These are phyloP conservation scores for Fonsecaea multimorphosa DNA, from an alignment of 2,329 filamentous ascomycete genomes.

Conservation along the genomic window DNA sequence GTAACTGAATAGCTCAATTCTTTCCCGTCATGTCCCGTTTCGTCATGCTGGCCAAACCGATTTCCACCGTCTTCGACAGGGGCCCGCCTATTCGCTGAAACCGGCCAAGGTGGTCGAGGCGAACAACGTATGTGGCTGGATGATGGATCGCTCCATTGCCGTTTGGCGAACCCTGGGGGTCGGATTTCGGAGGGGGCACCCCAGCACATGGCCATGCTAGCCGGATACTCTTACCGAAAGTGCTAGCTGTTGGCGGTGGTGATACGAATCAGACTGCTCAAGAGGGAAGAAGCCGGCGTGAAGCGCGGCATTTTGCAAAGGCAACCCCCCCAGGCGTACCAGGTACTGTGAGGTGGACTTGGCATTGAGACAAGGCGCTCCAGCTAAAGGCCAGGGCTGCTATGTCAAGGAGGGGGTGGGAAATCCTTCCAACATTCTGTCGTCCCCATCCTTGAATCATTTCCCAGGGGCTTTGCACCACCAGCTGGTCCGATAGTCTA, in stretches of 20 bases:
- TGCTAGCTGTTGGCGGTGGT: slow-evolving; percentile 21
- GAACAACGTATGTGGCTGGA: slow-evolving; percentile 16
- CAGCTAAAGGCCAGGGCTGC: slow-evolving; percentile 9
- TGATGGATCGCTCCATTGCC: slow-evolving; percentile 12
- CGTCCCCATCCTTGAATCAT: not conserved
- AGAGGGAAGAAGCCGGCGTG: slow-evolving; percentile 1
- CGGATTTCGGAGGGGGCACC: slow-evolving; percentile 17
- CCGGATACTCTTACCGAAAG: slow-evolving; percentile 27
- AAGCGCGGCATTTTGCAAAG: slow-evolving; percentile 3
- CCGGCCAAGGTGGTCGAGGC: not conserved
- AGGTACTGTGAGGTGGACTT: slow-evolving; percentile 13
- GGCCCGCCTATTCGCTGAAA: not conserved
- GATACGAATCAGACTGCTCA: slow-evolving; percentile 15
- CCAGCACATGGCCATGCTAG: slow-evolving; percentile 14
- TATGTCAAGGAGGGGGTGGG: slow-evolving; percentile 2
- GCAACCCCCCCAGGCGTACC: not conserved
- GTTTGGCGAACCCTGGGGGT: slow-evolving; percentile 13
- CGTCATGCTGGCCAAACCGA: slow-evolving; percentile 3
- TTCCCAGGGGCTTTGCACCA: not conserved
- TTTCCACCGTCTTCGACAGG: slow-evolving; percentile 4
- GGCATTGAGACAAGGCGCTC: slow-evolving; percentile 22
- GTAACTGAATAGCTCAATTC: not conserved
- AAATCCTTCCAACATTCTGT: slow-evolving; percentile 12
- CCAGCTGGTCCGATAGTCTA: slow-evolving; percentile 2
- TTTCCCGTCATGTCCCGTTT: slow-evolving; percentile 2